phyloP scores from a whole-genome alignment of 345 rosid species.

The Rhizophora apiculata region DNA sequence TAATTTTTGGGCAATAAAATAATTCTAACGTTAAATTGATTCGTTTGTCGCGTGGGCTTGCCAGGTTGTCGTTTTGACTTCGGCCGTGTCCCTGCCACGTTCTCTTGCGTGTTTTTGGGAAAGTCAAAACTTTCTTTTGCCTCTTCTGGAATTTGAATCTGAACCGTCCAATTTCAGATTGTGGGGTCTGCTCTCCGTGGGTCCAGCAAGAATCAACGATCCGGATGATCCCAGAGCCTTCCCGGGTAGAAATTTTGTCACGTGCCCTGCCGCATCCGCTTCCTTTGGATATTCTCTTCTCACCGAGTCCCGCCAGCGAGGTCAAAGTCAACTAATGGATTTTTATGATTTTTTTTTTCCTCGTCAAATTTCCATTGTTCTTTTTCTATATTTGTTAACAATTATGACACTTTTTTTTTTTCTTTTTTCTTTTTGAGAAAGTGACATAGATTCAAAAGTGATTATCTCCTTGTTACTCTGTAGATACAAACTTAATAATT shows the following conservation, averaged over 20 bases:
- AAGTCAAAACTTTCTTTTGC: not conserved
- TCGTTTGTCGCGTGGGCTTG: not conserved
- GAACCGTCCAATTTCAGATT: not conserved
- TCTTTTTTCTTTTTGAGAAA: too few species aligned
- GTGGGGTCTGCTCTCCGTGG: not conserved
- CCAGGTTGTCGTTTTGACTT: not conserved
- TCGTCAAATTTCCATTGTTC: too few species aligned
- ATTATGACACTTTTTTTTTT: too few species aligned
- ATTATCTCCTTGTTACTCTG: too few species aligned
- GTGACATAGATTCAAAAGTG: too few species aligned
- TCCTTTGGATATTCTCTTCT: not conserved
- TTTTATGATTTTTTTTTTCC: too few species aligned
- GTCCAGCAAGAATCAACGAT: conserved; percentile 6
- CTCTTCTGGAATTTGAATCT: not conserved
- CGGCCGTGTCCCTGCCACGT: not conserved
- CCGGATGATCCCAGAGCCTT: conserved; percentile 1
- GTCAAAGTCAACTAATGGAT: too few species aligned
- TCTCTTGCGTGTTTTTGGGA: not conserved
- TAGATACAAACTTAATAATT: too few species aligned
- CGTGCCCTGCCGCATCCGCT: not conserved
- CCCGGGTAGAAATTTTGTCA: not conserved
- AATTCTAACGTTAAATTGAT: not conserved
- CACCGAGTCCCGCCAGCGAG: too few species aligned
- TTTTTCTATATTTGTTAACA: too few species aligned
- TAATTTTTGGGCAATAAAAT: too few species aligned